These are phyloP conservation scores for Cutaneotrichosporon cutaneum DNA, from an alignment of 1,284 basidiomycete genomes.

Conservation along the genomic window DNA sequence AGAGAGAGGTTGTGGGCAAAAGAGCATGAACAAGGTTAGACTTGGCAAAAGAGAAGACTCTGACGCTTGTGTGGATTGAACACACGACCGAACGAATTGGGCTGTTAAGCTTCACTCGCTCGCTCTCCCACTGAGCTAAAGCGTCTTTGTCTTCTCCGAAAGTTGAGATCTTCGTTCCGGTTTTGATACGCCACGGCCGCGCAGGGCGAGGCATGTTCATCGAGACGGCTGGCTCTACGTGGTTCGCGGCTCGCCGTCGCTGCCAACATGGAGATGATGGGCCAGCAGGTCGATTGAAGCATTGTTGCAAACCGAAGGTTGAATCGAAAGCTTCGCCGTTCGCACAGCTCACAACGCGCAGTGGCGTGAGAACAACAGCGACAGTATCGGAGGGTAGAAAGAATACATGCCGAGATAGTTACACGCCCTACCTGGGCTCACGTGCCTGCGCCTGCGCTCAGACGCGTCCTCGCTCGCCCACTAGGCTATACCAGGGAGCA, in stretches of 20 bases:
- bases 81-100: conserved; percentile 2
- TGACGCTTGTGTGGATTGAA: conserved; percentile 2
- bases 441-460: too few relatives aligned
- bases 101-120: background rate
- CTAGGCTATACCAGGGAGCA: background rate
- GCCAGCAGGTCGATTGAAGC: too few relatives aligned
- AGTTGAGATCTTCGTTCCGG: background rate
- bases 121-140: conserved; percentile 2
- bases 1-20: background rate
- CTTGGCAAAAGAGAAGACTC: background rate
- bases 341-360: too few relatives aligned
- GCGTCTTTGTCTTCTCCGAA: background rate
- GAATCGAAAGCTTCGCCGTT: too few relatives aligned
- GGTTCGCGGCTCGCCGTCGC: too few relatives aligned
- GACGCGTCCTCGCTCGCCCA: background rate
- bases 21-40: background rate
- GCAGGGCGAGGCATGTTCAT: too few relatives aligned
- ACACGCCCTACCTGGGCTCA: background rate
- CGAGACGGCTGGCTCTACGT: too few relatives aligned
- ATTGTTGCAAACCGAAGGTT: too few relatives aligned
- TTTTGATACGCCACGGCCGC: too few relatives aligned
- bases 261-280: too few relatives aligned
- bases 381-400: background rate
- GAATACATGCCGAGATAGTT: background rate
- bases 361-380: too few relatives aligned